phyloP scores from a whole-genome alignment of 495 filamentous ascomycete species.

The Penicillium riverlandense region DNA sequence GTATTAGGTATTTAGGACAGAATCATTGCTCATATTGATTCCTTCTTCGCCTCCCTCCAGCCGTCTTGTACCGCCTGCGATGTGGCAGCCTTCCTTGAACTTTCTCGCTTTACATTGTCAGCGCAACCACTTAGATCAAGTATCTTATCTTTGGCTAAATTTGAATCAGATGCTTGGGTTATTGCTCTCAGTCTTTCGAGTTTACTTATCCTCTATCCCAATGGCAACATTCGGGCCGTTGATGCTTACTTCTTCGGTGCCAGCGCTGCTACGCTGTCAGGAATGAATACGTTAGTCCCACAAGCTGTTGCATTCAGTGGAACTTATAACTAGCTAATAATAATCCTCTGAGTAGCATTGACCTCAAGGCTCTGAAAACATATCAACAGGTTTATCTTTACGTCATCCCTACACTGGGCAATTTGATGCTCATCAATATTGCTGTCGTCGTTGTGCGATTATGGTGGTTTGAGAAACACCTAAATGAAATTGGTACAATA shows the following conservation, averaged over 20 bases:
- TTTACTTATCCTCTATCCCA: slow-evolving; percentile 29
- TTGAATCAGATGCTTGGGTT: slow-evolving; percentile 27
- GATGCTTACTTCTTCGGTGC: slow-evolving; percentile 41
- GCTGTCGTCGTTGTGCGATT: slow-evolving; percentile 25
- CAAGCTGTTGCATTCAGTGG: neutral
- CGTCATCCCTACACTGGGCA: slow-evolving; percentile 23
- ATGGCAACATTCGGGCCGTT: slow-evolving; percentile 30
- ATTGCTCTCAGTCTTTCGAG: slow-evolving; percentile 25
- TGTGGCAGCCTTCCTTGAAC: too few species aligned
- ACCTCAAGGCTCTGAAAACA: slow-evolving; percentile 28
- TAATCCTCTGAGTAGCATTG: slow-evolving; percentile 13
- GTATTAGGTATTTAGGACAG: too few species aligned
- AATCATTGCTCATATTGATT: too few species aligned
- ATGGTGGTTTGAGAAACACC: slow-evolving; percentile 26
- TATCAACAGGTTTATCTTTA: slow-evolving; percentile 35
- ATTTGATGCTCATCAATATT: slow-evolving; percentile 31
- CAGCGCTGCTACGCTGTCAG: slow-evolving; percentile 34
- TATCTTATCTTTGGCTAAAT: too few species aligned
- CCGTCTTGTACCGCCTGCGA: too few species aligned
- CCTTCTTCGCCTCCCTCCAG: too few species aligned
- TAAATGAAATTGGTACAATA: slow-evolving; percentile 13
- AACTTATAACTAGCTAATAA: neutral
- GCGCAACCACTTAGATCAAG: too few species aligned
- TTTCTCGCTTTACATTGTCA: too few species aligned
- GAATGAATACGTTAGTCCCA: slow-evolving; percentile 31